Evolutionary conservation across 2,329 filamentous ascomycete species (phyloP).

Genomic region (Pseudogymnoascus sp.): DNA sequence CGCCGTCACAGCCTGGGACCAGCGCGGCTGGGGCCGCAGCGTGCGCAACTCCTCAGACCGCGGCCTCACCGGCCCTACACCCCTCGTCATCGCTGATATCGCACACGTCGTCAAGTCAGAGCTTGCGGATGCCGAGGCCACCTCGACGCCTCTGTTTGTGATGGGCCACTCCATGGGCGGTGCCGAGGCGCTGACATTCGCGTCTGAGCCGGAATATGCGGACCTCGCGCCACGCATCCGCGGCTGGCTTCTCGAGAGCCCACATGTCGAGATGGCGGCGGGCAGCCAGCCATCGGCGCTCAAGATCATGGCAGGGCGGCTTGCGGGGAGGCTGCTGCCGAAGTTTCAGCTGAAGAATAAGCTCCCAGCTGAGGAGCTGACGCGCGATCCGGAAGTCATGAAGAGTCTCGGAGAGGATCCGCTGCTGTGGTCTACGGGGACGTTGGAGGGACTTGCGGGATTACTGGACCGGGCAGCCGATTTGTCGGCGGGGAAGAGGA

Average conservation of each 20-base stretch:
- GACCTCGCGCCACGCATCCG: slow-evolving; percentile 54
- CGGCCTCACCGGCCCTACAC: slow-evolving; percentile 68
- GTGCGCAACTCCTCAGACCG: slow-evolving; percentile 53
- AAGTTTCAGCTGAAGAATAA: slow-evolving; percentile 58
- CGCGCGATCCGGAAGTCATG: slow-evolving; percentile 58
- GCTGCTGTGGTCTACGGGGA: slow-evolving; percentile 76
- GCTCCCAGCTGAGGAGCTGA: slow-evolving; percentile 57
- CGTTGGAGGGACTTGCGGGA: slow-evolving; percentile 69
- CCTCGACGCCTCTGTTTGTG: slow-evolving; percentile 62
- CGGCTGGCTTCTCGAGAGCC: slow-evolving; percentile 70
- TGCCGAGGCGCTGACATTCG: slow-evolving; percentile 61
- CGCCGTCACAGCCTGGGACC: slow-evolving; percentile 71
- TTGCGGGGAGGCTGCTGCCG: slow-evolving; percentile 63
- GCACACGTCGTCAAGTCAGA: slow-evolving; percentile 63
- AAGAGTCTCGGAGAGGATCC: slow-evolving; percentile 56
- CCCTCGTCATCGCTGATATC: slow-evolving; percentile 68
- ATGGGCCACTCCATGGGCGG: slow-evolving; percentile 92
- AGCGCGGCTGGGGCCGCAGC: slow-evolving; percentile 80
- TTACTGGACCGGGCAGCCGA: slow-evolving; percentile 67
- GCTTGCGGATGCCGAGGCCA: slow-evolving; percentile 34
- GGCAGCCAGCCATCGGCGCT: slow-evolving; percentile 55
- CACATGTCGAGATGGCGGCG: slow-evolving; percentile 68
- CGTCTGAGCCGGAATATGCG: slow-evolving; percentile 42
- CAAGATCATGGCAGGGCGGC: slow-evolving; percentile 57
- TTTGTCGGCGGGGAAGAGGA: slow-evolving; percentile 50